A percentile compares a stretch with the other conserved stretches of the same genome.
These are phyloP conservation scores for Gonium pectorale DNA, from an alignment of 139 green algal species.

Conservation along the genomic window DNA sequence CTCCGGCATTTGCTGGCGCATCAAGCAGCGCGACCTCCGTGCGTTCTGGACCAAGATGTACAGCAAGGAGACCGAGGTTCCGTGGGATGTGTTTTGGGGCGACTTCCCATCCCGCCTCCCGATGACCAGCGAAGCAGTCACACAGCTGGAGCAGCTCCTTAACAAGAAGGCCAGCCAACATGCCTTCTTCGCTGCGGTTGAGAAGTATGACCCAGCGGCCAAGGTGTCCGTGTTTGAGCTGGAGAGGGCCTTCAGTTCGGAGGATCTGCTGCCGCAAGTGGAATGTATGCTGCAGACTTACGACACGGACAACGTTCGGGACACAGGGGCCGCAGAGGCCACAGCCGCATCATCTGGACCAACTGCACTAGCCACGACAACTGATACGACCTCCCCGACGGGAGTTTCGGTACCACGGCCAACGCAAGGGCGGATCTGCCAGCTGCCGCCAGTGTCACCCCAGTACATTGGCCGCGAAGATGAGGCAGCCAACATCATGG, in stretches of 20 bases:
- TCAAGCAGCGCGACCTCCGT: not conserved
- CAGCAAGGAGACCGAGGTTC: not conserved
- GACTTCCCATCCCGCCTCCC: not conserved
- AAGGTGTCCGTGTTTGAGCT: slow-evolving; percentile 24
- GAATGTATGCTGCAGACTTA: not conserved
- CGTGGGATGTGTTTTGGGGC: not conserved
- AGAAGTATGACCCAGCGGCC: not conserved
- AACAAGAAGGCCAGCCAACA: not conserved
- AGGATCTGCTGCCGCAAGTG: not conserved
- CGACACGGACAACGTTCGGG: too few species aligned
- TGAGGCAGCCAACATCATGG: not conserved
- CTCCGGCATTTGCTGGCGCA: not conserved
- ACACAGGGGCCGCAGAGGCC: not conserved
- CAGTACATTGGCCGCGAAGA: not conserved
- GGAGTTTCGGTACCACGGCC: not conserved
- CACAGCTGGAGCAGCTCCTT: not conserved
- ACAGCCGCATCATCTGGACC: not conserved
- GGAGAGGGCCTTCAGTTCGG: not conserved
- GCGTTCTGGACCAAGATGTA: not conserved
- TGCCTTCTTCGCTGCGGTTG: not conserved
- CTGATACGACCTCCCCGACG: not conserved
- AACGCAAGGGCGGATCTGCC: not conserved
- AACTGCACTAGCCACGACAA: not conserved
- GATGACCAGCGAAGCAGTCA: not conserved
- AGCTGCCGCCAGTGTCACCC: not conserved